Conservation (phyloP, 2,329 filamentous ascomycete genomes). For the Fusarium falciforme region DNA sequence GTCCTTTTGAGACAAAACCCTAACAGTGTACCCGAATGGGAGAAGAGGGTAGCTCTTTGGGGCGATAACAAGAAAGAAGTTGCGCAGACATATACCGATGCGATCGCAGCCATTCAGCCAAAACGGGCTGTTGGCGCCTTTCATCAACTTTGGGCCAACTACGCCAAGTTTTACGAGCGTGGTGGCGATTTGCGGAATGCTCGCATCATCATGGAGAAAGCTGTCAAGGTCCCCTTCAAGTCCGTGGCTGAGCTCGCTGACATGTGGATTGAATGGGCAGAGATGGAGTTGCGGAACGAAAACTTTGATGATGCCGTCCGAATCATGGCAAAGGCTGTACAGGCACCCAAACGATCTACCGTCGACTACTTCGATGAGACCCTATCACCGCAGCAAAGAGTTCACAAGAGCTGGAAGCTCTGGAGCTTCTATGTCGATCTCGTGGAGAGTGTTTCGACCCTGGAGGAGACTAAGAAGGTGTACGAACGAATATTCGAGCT, state of each 20-base stretch:
- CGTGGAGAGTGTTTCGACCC: constrained; percentile 89
- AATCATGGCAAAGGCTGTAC: constrained; percentile 97
- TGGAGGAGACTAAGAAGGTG: constrained; percentile 92
- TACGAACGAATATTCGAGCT: constrained; percentile 99
- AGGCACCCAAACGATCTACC: constrained; percentile 95
- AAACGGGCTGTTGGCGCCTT: constrained; percentile 95
- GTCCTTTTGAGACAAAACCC: constrained; percentile 95
- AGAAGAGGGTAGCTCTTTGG: constrained; percentile 96
- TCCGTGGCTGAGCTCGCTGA: constrained; percentile 97
- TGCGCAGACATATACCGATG: constrained; percentile 93
- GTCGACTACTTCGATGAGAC: constrained; percentile 99
- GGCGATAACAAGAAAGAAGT: constrained; percentile 91
- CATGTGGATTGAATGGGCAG: constrained; percentile 99
- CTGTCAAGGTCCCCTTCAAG: constrained; percentile 97
- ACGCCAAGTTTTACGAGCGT: constrained; percentile 95
- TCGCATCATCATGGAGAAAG: constrained; percentile 95
- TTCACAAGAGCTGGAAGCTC: constrained; percentile 99
- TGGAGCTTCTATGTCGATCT: constrained; percentile 99
- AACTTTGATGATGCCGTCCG: constrained; percentile 95
- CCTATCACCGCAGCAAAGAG: constrained; percentile 91
- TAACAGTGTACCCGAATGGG: constrained; percentile 96
- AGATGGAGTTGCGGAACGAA: constrained; percentile 95
- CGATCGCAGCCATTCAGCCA: constrained; percentile 91
- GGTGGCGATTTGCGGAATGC: constrained; percentile 87
- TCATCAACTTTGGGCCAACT: constrained; percentile 95